Evolutionary conservation across 176 grass and related monocot species (phyloP), one percentile per base, ranked within the genome.

Genomic region (Areca catechu): DNA sequence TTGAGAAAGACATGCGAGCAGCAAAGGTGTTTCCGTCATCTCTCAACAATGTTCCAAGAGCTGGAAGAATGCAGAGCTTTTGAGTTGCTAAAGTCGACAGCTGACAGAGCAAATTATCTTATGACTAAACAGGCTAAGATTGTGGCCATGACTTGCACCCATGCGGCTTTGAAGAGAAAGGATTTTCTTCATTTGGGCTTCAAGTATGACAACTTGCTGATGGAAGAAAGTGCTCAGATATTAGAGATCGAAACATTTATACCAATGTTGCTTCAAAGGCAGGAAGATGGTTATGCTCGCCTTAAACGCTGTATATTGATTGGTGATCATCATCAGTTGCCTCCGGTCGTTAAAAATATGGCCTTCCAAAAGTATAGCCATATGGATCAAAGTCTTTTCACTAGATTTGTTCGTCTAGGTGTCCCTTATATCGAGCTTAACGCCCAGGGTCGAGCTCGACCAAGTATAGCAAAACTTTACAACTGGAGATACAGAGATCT

Each of bases 161-260:
- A 88, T 75, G 93, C 87, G 28, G 93, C 93, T 67, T 75, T 97
- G 58, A 97, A 92, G 58, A 84, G 93, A 63, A 88, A 72, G 71
- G 93, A 97, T 47, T 97, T 97, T 66, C 86, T 97, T 79, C 93
- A 97, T 24, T 74, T 97, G 54, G 84, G 87, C 57, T 97, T 97
- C 72, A 92, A 88, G 58, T 97, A 88, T 59, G 93, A 97, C 67
- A 97, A 97, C 80, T 84, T 92, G 65, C 69, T 98, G 15, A 98
- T 98, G 93, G 93, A 98, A 88, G 93, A 98, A 98, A 98, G 93
- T 70, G 93, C 93, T 4, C 93, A 98, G 56, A 98, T 98, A 74
- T 66, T 98, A 55, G 93, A 98, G 77, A 98, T 97, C 54, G 87
- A 98, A 51, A 92, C 93, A 28, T 98, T 92, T 71, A 98, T 98